Base-by-base conservation (phyloP, 768 basidiomycete genomes). In the Auriculariales sp. region DNA sequence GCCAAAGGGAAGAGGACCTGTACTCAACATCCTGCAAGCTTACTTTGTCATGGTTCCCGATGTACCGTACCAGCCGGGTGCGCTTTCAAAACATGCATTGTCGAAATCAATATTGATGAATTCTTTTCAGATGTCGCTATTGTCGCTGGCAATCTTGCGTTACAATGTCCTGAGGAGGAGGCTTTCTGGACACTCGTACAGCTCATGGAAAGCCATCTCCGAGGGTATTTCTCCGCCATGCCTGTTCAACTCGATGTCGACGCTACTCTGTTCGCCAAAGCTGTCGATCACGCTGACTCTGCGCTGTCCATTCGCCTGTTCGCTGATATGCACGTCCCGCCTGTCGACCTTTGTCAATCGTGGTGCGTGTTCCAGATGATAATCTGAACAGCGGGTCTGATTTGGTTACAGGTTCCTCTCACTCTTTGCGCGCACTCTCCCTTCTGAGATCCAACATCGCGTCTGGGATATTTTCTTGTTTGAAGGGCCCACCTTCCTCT, bases 111-210 rank as follows among this genome's bases (percentile, higher is more conserved):
- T 28, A 29, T 5, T 53, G 15, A 3, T 28, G 48, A 44, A 19
- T n/a, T 30, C 28, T 32, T 42, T 3, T 2, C 49, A 87, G 87
- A 81, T 3, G 64, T 90, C 32, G 76, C 81, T 5, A 67, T 75
- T 10, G 79, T 89, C 48, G 75, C 79, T 19, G 83, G 83, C 2
- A 79, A 86, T 53, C 64, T 90, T 42, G 64, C 90, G 0, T 64
- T 82, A 7, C 77, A 83, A 44, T 76, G 84, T 0, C 88, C 87
- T 0, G 87, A 91, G 54, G 88, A 91, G 60, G 88, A 91, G 55
- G 87, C 84, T 0, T 91, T 91, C 61, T 91, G 87, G 87, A 89
- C 84, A 17, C 89, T 90, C 59, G 72, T 85, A 1, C 86, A 85
- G 2, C 66, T 90, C 54, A 91, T 91, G 87, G 85, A 90, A 55